Percentiles rank a stretch among this genome's conserved stretches.
Conservation (phyloP, 441 rosid species). For the Erodium moschatum region DNA sequence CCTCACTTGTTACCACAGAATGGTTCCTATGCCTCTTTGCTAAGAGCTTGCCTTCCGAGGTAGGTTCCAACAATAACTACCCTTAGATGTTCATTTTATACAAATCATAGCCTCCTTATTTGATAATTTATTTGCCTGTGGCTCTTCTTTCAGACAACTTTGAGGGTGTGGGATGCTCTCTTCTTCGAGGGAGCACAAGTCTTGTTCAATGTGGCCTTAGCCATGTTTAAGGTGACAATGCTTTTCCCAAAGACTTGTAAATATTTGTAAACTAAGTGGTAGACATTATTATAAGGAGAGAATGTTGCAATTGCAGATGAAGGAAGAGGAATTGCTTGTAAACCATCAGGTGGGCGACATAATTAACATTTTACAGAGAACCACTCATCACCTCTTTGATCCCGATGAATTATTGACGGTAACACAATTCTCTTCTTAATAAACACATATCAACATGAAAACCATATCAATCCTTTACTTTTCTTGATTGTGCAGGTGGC, state of each 20-base stretch:
- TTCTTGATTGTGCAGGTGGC: constrained; percentile 55
- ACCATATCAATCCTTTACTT: not conserved
- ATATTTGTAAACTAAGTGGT: not conserved
- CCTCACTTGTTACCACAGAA: constrained; percentile 93
- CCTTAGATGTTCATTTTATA: too few relatives aligned
- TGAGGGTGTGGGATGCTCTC: constrained; percentile 95
- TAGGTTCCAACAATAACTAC: constrained; percentile 19
- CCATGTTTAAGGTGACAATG: constrained; percentile 69
- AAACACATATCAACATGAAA: too few relatives aligned
- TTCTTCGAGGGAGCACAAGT: constrained; percentile 95
- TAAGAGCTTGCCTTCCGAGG: constrained; percentile 98
- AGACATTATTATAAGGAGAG: not conserved
- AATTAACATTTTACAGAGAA: constrained; percentile 68
- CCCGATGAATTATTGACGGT: constrained; percentile 86
- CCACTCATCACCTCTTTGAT: constrained; percentile 85
- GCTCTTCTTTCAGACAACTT: constrained; percentile 55
- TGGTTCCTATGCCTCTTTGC: constrained; percentile 98
- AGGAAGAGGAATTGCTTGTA: constrained; percentile 71
- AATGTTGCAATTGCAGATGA: constrained; percentile 52
- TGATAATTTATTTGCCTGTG: not conserved
- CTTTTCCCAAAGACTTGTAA: not conserved
- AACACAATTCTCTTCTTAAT: constrained; percentile 17
- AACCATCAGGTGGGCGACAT: constrained; percentile 93
- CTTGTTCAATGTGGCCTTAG: constrained; percentile 91
- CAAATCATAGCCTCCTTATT: constrained; percentile 7